phyloP scores from a whole-genome alignment of 495 filamentous ascomycete genomes.

The Evernia prunastri region DNA sequence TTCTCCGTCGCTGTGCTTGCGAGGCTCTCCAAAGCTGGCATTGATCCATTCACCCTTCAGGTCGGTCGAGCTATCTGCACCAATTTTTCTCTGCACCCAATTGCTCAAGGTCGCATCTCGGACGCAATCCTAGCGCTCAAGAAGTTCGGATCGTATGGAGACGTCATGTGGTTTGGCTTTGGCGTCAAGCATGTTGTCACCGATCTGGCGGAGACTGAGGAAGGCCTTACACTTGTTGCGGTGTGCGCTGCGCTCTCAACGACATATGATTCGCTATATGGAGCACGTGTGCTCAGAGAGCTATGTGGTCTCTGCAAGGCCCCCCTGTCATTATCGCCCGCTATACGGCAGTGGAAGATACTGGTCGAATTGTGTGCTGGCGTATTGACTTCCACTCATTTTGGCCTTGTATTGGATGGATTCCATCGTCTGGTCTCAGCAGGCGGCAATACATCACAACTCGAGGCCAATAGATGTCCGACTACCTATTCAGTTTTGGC shows the following conservation, averaged over 20 bases:
- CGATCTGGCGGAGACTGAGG: conserved; percentile 21
- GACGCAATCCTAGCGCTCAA: conserved; percentile 17
- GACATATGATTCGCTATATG: conserved; percentile 13
- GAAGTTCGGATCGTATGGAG: conserved; percentile 14
- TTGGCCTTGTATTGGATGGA: conserved; percentile 1
- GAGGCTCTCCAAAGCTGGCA: conserved; percentile 15
- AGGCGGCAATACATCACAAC: neutral
- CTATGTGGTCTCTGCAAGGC: conserved; percentile 11
- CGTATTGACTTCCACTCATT: neutral
- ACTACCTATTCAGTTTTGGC: conserved; percentile 1
- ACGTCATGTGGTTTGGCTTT: conserved; percentile 25
- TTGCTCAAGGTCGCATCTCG: conserved; percentile 11
- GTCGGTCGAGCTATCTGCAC: conserved; percentile 11
- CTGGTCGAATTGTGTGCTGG: conserved; percentile 15
- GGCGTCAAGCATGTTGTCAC: conserved; percentile 22
- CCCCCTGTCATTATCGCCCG: conserved; percentile 10
- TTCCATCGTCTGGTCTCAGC: conserved; percentile 5
- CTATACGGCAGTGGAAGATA: conserved; percentile 12
- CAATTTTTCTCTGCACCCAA: conserved; percentile 6
- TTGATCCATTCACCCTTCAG: conserved; percentile 19
- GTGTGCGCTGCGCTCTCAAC: conserved; percentile 17
- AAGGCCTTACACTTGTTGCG: conserved; percentile 18
- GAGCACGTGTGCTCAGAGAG: conserved; percentile 13
- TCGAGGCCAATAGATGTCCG: neutral
- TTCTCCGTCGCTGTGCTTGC: conserved; percentile 19